Evolutionary conservation across 129 eudicot species (phyloP).

Genomic region (Helianthus tuberosus): DNA sequence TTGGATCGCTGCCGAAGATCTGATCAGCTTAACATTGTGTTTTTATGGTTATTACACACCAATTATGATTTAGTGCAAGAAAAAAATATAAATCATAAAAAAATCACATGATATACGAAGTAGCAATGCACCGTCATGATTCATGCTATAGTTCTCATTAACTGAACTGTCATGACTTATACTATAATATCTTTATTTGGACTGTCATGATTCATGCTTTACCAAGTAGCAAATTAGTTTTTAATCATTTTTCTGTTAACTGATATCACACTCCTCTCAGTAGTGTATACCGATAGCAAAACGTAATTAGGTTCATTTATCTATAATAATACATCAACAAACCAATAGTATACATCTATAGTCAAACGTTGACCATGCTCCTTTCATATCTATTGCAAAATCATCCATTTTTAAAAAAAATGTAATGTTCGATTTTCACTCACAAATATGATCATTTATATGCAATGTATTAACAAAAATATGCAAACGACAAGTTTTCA

Average conservation of each 20-base stretch:
- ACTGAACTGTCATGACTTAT: not conserved
- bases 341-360: not conserved
- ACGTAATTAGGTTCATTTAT: too few species aligned
- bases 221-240: not conserved
- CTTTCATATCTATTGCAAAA: not conserved
- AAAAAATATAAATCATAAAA: too few species aligned
- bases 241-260: too few species aligned
- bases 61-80: too few species aligned
- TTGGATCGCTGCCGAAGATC: too few species aligned
- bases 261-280: too few species aligned
- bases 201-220: not conserved
- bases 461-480: not conserved
- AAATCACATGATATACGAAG: not conserved
- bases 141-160: not conserved
- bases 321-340: too few species aligned
- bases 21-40: too few species aligned
- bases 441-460: not conserved
- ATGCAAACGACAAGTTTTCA: conserved; percentile 1
- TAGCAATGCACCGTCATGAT: not conserved
- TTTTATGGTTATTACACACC: too few species aligned
- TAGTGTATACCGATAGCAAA: too few species aligned
- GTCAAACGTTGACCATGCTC: not conserved
- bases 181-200: not conserved
- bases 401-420: not conserved
- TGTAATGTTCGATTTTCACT: not conserved